Conservation (phyloP, 768 basidiomycete genomes). For the Auricularia heimuer region DNA sequence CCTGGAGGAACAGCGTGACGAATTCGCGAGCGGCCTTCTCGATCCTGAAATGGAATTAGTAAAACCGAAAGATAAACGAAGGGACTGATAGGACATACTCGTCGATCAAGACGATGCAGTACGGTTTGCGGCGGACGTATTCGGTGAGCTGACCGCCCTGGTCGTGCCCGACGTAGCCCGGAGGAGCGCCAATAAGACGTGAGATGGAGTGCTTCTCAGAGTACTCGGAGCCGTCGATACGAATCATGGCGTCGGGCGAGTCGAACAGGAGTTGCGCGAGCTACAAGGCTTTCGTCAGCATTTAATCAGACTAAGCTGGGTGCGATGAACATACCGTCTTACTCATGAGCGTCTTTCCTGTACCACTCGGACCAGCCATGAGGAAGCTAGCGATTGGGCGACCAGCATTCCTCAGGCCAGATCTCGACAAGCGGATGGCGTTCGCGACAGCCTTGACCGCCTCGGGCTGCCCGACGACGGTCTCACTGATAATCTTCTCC, state of each 20-base stretch:
- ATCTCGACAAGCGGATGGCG: conserved; percentile 84
- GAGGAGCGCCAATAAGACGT: conserved; percentile 61
- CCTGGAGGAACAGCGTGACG: conserved; percentile 65
- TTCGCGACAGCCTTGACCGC: conserved; percentile 90
- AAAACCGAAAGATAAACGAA: too few relatives aligned
- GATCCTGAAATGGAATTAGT: conserved; percentile 25
- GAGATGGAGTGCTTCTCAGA: conserved; percentile 72
- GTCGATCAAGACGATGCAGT: conserved; percentile 75
- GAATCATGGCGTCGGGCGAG: conserved; percentile 83
- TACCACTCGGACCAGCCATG: conserved; percentile 83
- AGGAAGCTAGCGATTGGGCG: conserved; percentile 89
- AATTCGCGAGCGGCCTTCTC: conserved; percentile 82
- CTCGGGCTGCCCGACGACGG: conserved; percentile 83
- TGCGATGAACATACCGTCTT: conserved; percentile 85
- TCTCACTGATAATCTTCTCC: conserved; percentile 70
- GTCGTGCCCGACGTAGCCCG: conserved; percentile 89
- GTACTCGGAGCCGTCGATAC: conserved; percentile 89
- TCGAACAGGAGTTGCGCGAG: conserved; percentile 86
- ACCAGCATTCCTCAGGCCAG: conserved; percentile 79
- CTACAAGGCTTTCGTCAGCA: conserved; percentile 24
- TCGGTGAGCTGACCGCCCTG: conserved; percentile 86
- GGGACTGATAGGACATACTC: conserved; percentile 24
- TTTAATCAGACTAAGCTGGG: conserved; percentile 44
- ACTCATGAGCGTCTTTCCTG: conserved; percentile 80
- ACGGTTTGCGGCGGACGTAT: conserved; percentile 85